Conservation (phyloP, 352 stramenopile species). For the Phytopythium cucurbitacearum region DNA sequence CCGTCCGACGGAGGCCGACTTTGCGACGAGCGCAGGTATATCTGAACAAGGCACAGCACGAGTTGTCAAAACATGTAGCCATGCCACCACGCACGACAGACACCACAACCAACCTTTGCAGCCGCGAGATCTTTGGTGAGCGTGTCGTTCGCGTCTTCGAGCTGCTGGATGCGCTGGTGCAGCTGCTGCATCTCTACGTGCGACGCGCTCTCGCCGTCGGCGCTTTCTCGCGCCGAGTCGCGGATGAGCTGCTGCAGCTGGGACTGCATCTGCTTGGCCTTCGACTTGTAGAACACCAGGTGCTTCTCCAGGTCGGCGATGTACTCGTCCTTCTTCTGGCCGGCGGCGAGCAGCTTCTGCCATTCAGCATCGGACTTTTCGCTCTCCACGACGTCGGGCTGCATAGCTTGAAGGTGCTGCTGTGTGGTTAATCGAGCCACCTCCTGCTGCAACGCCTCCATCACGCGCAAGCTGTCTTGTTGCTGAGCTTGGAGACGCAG, state of each 20-base stretch:
- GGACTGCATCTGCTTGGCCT: constrained; percentile 82
- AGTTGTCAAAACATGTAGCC: background rate
- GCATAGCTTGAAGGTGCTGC: constrained; percentile 8
- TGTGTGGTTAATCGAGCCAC: constrained; percentile 23
- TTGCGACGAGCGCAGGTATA: constrained; percentile 55
- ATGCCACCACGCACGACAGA: background rate
- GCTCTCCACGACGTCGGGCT: background rate
- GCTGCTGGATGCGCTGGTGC: constrained; percentile 54
- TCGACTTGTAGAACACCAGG: constrained; percentile 84
- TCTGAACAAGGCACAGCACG: constrained; percentile 6
- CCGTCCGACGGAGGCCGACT: constrained; percentile 21
- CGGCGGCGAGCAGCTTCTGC: constrained; percentile 63
- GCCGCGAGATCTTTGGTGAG: constrained; percentile 75
- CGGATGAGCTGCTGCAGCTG: constrained; percentile 79
- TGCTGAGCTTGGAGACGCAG: constrained; percentile 47
- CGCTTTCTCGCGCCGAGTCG: constrained; percentile 26
- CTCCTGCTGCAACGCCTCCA: constrained; percentile 36
- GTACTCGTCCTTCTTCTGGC: constrained; percentile 82
- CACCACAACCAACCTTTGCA: constrained; percentile 37
- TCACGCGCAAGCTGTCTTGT: constrained; percentile 29
- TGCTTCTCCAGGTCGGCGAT: constrained; percentile 81
- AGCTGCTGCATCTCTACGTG: constrained; percentile 23
- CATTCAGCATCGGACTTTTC: constrained; percentile 41
- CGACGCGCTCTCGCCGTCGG: constrained; percentile 7
- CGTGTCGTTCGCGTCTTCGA: constrained; percentile 67